Percentiles rank a stretch among this genome's conserved stretches.
phyloP scores from a whole-genome alignment of 2,329 filamentous ascomycete species.

The Neofusicoccum kwambonambiense region DNA sequence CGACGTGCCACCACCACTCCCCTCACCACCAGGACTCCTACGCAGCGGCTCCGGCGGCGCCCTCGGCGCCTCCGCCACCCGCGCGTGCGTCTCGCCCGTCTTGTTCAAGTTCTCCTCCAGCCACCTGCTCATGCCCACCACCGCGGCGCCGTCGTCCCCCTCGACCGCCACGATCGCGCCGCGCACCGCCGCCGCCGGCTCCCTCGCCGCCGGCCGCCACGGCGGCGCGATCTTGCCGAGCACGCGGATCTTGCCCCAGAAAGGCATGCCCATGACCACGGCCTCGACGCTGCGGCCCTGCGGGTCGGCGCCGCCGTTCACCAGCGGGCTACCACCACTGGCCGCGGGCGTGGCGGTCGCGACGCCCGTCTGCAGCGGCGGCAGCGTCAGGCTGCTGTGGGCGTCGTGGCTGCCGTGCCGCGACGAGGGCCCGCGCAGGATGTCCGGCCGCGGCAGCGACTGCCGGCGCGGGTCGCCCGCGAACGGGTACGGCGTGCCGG shows the following conservation, averaged over 20 bases:
- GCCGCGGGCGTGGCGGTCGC: neutral
- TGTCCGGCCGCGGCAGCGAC: constrained; percentile 28
- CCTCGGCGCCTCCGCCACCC: constrained; percentile 50
- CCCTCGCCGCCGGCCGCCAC: constrained; percentile 20
- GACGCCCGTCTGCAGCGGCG: constrained; percentile 49
- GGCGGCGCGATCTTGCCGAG: constrained; percentile 74
- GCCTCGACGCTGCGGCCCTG: constrained; percentile 55
- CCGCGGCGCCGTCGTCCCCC: constrained; percentile 65
- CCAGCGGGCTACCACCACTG: neutral
- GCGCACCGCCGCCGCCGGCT: constrained; percentile 48
- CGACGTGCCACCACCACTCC: constrained; percentile 15
- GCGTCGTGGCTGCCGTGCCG: constrained; percentile 42
- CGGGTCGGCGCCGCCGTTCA: neutral
- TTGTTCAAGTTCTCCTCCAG: constrained; percentile 56
- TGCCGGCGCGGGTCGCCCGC: constrained; percentile 28
- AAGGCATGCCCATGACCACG: constrained; percentile 73
- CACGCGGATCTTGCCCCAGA: constrained; percentile 72
- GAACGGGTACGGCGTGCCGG: constrained; percentile 51
- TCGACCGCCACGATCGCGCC: constrained; percentile 83
- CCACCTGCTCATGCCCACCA: constrained; percentile 64
- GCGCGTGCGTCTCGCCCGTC: constrained; percentile 52
- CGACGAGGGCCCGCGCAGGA: constrained; percentile 42
- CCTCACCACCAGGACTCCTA: neutral
- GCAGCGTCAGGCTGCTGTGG: constrained; percentile 48
- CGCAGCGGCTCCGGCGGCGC: constrained; percentile 33